Evolutionary conservation across 805 yeast species (phyloP).

Genomic region (Wickerhamomyces chaumierensis): DNA sequence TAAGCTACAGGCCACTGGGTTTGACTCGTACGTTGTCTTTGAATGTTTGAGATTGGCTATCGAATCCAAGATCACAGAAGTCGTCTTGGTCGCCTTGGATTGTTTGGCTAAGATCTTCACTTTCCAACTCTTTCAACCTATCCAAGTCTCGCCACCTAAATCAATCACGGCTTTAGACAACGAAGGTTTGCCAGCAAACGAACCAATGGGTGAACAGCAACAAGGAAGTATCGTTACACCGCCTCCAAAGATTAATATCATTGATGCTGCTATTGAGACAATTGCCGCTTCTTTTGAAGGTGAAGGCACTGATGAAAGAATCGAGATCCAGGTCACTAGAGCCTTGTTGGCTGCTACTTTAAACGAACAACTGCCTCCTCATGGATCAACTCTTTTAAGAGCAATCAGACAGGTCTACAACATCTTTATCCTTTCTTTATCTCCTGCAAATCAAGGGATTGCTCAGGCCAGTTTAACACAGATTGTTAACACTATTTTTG

Average conservation of each 20-base stretch:
- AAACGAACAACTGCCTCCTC: constrained; percentile 72
- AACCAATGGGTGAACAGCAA: constrained; percentile 15
- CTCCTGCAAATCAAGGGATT: constrained; percentile 77
- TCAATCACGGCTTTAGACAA: constrained; percentile 18
- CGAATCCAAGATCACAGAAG: constrained; percentile 51
- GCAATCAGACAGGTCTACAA: constrained; percentile 92
- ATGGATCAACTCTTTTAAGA: constrained; percentile 78
- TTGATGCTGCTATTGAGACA: constrained; percentile 77
- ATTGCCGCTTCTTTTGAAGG: constrained; percentile 81
- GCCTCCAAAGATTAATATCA: constrained; percentile 34
- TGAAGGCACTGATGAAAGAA: constrained; percentile 80
- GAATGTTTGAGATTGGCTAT: constrained; percentile 72
- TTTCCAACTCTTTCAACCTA: constrained; percentile 63
- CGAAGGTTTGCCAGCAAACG: constrained; percentile 9
- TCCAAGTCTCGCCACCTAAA: constrained; percentile 35
- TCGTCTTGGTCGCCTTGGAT: constrained; percentile 70
- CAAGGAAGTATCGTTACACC: constrained; percentile 34
- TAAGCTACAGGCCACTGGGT: constrained; percentile 18
- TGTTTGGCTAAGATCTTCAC: constrained; percentile 80
- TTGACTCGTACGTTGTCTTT: constrained; percentile 47
- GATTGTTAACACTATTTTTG: constrained; percentile 77
- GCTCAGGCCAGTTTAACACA: constrained; percentile 95
- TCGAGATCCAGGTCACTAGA: constrained; percentile 87
- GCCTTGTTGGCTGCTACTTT: constrained; percentile 84
- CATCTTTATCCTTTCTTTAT: constrained; percentile 75